Evolutionary conservation across 139 green algal species (phyloP), one percentile per base, ranked within the genome.

Genomic region (Chlamydomonas schloesseri): DNA sequence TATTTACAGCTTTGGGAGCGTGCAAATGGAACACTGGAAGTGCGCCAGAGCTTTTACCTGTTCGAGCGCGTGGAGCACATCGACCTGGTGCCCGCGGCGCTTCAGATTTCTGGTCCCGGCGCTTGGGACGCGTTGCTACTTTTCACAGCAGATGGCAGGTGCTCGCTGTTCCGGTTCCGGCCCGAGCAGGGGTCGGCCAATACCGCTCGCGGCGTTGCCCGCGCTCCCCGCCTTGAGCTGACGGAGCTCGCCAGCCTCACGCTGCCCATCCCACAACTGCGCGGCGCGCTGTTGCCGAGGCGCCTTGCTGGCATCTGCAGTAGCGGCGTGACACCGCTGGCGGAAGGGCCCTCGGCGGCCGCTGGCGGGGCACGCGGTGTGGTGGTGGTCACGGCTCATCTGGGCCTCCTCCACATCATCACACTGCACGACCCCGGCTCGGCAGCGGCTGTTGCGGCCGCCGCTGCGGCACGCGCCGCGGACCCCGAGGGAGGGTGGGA

Each of bases 1-100:
- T 36, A 70, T n/a, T 47, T 85, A n/a, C 79, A 85, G 67, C 65
- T 85, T 57, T 76, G 79, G 79, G 65, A 85, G 67, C 47, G 47
- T 14, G 31, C 33, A 6, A 67, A 85, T n/a, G 79, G 79, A 3
- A 68, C 46, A 13, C 47, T 85, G n/a, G 79, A 76, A 21, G 9
- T 69, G 13, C 29, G 60, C 18, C 79, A 85, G 34, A 17, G 31
- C 17, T 76, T 85, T 47, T 55, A 85, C 24, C 34, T 85, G 8
- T 57, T 85, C 33, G 79, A 85, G 68, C 67, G 65, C 28, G 68
- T 85, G 20, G 79, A 85, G 33, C 79, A 85, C 47, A 76, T 85
- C 42, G 79, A 77, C 23, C 23, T 57, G 3, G 79, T 85, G 21
- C 79, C 79, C 0, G 46, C 67, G 23, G 37, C 65, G 14, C 50